Conservation (phyloP, 768 basidiomycete genomes). For the Russula sp. region DNA sequence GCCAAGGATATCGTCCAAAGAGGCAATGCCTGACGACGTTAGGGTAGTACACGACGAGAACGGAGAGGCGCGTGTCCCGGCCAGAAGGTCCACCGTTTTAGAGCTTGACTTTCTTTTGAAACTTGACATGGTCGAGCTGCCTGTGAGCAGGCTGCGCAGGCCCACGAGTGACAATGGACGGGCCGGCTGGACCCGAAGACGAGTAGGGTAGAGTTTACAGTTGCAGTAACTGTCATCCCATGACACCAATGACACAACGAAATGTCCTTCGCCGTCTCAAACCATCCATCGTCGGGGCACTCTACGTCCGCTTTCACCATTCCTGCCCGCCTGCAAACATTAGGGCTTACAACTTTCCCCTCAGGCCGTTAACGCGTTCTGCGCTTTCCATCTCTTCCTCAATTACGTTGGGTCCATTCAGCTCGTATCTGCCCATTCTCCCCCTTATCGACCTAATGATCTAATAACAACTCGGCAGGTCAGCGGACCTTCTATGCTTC, state of each 20-base stretch:
- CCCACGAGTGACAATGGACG: background rate
- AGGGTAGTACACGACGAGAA: constrained; percentile 48
- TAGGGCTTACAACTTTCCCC: constrained; percentile 30
- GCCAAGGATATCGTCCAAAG: constrained; percentile 91
- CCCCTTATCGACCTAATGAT: background rate
- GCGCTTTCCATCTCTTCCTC: constrained; percentile 54
- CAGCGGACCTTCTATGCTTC: constrained; percentile 73
- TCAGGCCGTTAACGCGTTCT: constrained; percentile 40
- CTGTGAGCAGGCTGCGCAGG: background rate
- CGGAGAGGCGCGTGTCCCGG: constrained; percentile 54
- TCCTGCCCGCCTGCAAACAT: constrained; percentile 3
- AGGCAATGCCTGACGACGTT: constrained; percentile 84
- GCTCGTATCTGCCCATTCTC: constrained; percentile 31
- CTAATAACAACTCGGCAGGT: constrained; percentile 37
- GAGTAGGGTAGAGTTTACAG: too few species aligned
- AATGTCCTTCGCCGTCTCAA: constrained; percentile 8
- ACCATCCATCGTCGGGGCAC: constrained; percentile 11
- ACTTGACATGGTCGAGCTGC: constrained; percentile 49
- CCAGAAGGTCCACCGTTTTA: constrained; percentile 36
- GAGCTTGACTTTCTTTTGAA: constrained; percentile 60
- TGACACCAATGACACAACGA: constrained; percentile 1
- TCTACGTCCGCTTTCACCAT: constrained; percentile 10
- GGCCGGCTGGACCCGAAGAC: background rate
- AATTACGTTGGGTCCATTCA: constrained; percentile 54
- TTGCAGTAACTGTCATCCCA: background rate